Conservation (phyloP, 2,329 filamentous ascomycete species). For the Fusarium sp. region DNA sequence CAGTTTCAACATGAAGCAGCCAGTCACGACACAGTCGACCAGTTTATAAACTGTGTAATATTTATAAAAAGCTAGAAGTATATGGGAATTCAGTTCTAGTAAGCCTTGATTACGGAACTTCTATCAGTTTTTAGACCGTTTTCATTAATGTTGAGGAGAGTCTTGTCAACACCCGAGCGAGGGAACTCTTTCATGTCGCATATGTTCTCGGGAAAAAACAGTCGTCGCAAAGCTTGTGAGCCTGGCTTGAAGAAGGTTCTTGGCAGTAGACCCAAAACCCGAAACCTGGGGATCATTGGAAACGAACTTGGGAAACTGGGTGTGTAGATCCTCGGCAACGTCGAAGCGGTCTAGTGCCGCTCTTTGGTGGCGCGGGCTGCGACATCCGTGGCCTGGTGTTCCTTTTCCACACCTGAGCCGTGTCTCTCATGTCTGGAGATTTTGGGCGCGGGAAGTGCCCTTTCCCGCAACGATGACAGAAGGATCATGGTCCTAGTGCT, state of each 20-base stretch:
- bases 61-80: not conserved
- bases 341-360: not conserved
- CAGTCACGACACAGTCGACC: not conserved
- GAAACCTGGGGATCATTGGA: not conserved
- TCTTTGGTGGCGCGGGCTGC: not conserved
- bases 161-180: not conserved
- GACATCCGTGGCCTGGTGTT: not conserved
- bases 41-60: conserved; percentile 2
- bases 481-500: not conserved
- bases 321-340: not conserved
- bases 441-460: not conserved
- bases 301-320: not conserved
- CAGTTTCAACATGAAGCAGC: conserved; percentile 8
- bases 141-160: not conserved
- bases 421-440: not conserved
- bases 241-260: not conserved
- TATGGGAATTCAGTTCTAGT: not conserved
- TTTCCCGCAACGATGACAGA: not conserved
- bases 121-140: accelerated
- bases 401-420: not conserved
- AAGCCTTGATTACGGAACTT: not conserved
- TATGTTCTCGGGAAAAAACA: not conserved
- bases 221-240: not conserved
- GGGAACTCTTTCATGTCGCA: not conserved
- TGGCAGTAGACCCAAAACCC: not conserved